Conservation (phyloP, 495 filamentous ascomycete genomes). For the Neurospora sp. region DNA sequence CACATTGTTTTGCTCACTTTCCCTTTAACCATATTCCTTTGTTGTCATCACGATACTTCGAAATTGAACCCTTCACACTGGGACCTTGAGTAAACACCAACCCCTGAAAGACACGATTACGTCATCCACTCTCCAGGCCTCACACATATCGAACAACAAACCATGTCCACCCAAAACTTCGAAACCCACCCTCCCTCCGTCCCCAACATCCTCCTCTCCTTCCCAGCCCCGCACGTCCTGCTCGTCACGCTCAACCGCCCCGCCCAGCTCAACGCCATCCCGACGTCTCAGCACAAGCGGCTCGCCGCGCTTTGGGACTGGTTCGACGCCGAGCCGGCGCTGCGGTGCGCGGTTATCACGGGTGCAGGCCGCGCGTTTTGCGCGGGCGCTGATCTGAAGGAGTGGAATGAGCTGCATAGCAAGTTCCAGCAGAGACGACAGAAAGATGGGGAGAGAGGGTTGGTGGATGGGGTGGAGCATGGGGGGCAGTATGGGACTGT, state of each 20-base stretch:
- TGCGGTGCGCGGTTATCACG: conserved; percentile 47
- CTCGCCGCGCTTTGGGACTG: conserved; percentile 44
- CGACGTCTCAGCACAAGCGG: conserved; percentile 36
- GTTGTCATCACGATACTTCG: background rate
- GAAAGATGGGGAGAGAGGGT: conserved; percentile 27
- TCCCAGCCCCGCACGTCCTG: conserved; percentile 45
- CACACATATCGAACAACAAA: background rate
- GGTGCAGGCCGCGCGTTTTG: conserved; percentile 46
- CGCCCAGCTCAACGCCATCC: conserved; percentile 47
- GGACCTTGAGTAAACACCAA: background rate
- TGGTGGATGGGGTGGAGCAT: conserved; percentile 1
- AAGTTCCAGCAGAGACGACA: background rate
- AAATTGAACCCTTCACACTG: background rate
- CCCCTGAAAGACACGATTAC: background rate
- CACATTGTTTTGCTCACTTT: background rate
- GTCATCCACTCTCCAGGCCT: background rate
- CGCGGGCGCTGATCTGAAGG: conserved; percentile 47
- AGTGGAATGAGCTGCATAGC: conserved; percentile 25
- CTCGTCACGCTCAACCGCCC: conserved; percentile 55
- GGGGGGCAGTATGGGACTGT: conserved; percentile 1
- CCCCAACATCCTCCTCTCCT: conserved; percentile 38
- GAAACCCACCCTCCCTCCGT: conserved; percentile 22
- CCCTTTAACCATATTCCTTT: background rate
- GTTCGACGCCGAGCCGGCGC: conserved; percentile 46
- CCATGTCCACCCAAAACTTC: conserved; percentile 9